A percentile compares a stretch with the other conserved stretches of the same genome.
These are phyloP conservation scores for Durotheca rogersii DNA, from an alignment of 495 filamentous ascomycete species.

Conservation along the genomic window DNA sequence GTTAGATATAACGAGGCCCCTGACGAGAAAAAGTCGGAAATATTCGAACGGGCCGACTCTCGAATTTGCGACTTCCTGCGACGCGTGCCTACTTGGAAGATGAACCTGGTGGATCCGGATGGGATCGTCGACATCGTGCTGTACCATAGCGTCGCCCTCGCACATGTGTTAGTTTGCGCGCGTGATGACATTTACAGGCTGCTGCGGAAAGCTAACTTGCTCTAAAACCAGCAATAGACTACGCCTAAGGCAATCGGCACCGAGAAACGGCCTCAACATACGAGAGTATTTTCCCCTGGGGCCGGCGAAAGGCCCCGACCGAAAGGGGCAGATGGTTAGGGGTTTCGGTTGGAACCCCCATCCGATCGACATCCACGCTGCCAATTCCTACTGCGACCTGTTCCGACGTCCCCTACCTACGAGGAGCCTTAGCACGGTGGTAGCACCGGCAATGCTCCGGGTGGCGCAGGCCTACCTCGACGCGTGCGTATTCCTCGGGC, in stretches of 20 bases:
- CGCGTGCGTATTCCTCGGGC: constrained; percentile 53
- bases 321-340: constrained; percentile 42
- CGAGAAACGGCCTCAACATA: constrained; percentile 57
- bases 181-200: constrained; percentile 39
- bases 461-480: constrained; percentile 46
- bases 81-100: constrained; percentile 65
- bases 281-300: constrained; percentile 49
- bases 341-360: constrained; percentile 43
- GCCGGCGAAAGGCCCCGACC: constrained; percentile 39
- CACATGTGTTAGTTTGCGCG: constrained; percentile 30
- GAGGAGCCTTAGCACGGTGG: constrained; percentile 65
- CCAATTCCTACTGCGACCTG: constrained; percentile 64
- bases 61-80: constrained; percentile 68
- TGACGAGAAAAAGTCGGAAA: constrained; percentile 25
- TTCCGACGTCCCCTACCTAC: constrained; percentile 63
- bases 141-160: constrained; percentile 60
- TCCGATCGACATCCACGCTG: constrained; percentile 55
- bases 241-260: constrained; percentile 31
- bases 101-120: constrained; percentile 61
- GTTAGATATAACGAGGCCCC: constrained; percentile 35
- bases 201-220: constrained; percentile 46
- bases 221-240: constrained; percentile 18
- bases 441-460: constrained; percentile 64
- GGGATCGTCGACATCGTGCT: constrained; percentile 67
- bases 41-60: constrained; percentile 59